Evolutionary conservation across 108 stramenopile genomes (phyloP).

Genomic region (Fragilariopsis cylindrus): DNA sequence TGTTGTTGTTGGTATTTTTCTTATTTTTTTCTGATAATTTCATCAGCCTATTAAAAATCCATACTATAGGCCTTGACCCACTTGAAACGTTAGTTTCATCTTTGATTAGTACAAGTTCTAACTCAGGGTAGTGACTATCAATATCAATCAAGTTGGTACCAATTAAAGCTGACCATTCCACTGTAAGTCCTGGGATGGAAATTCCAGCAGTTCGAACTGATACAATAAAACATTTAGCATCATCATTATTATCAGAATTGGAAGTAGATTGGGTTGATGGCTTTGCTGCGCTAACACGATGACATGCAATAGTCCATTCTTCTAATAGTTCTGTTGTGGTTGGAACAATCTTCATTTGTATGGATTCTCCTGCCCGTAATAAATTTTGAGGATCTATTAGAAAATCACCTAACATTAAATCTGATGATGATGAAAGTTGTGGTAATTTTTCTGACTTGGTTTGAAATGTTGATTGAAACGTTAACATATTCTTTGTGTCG

Average conservation of each 20-base stretch:
- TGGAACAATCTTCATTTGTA: not conserved
- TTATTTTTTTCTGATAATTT: not conserved
- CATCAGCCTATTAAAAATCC: conserved; percentile 38
- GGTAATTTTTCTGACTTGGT: not conserved
- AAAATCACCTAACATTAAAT: not conserved
- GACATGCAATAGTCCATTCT: conserved; percentile 12
- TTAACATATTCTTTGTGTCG: not conserved
- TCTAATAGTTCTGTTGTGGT: not conserved
- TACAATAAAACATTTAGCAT: not conserved
- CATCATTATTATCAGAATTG: not conserved
- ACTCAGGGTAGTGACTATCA: conserved; percentile 1
- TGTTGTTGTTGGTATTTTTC: not conserved
- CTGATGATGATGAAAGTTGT: not conserved
- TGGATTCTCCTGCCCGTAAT: conserved; percentile 6
- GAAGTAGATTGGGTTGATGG: not conserved
- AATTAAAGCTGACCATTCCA: conserved; percentile 29
- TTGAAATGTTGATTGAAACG: conserved; percentile 5
- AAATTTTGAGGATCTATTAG: not conserved
- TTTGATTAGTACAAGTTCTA: conserved; percentile 25
- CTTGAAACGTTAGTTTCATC: conserved; percentile 14
- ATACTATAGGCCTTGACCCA: conserved; percentile 23
- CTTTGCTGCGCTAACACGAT: not conserved
- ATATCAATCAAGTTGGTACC: conserved; percentile 21
- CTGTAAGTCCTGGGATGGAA: conserved; percentile 24
- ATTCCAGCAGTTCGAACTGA: conserved; percentile 29